Evolutionary conservation across 2,329 filamentous ascomycete species (phyloP).

Genomic region (Talaromyces sp.): DNA sequence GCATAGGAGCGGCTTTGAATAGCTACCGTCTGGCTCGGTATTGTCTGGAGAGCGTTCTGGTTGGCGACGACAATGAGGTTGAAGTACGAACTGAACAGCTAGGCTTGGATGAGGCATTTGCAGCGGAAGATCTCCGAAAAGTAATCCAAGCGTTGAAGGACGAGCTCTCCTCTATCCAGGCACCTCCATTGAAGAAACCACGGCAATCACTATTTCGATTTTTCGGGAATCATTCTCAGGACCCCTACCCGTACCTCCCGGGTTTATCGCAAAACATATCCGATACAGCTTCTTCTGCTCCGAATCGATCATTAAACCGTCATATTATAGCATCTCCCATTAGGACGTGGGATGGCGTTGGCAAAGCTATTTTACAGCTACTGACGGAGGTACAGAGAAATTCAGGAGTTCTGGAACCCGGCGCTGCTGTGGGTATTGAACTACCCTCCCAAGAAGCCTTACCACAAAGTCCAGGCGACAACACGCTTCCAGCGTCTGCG

Average conservation of each 20-base stretch:
- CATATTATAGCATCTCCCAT: slow-evolving; percentile 33
- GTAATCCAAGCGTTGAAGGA: slow-evolving; percentile 51
- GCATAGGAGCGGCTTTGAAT: slow-evolving; percentile 53
- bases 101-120: slow-evolving; percentile 53
- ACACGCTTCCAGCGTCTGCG: slow-evolving; percentile 12
- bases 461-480: slow-evolving; percentile 11
- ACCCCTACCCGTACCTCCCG: slow-evolving; percentile 49
- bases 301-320: slow-evolving; percentile 23
- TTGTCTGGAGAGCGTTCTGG: slow-evolving; percentile 59
- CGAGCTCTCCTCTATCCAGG: slow-evolving; percentile 49
- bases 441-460: slow-evolving; percentile 29
- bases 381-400: slow-evolving; percentile 39
- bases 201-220: slow-evolving; percentile 49
- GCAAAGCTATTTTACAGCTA: slow-evolving; percentile 44
- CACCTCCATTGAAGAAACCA: slow-evolving; percentile 43
- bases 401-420: slow-evolving; percentile 25
- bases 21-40: slow-evolving; percentile 57
- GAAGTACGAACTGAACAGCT: slow-evolving; percentile 52
- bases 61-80: slow-evolving; percentile 55
- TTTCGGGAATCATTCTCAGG: slow-evolving; percentile 48
- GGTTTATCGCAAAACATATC: slow-evolving; percentile 28
- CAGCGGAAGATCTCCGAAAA: slow-evolving; percentile 47
- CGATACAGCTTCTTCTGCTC: slow-evolving; percentile 10
- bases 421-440: slow-evolving; percentile 38
- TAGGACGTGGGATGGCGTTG: slow-evolving; percentile 45